Base-by-base conservation (phyloP, 257 asterid genomes). In the Asclepias syriaca region DNA sequence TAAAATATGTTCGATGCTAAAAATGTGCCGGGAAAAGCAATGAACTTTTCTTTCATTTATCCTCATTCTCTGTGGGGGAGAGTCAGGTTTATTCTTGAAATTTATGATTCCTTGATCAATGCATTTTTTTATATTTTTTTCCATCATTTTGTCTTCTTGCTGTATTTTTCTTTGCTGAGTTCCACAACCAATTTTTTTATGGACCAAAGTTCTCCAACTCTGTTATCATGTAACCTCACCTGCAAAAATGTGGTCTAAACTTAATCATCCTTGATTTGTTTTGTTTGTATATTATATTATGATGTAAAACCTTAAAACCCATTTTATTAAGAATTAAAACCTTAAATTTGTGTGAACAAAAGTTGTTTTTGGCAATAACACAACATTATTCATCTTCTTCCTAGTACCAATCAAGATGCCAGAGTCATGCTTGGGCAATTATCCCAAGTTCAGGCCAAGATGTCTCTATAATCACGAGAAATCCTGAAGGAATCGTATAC, bases 401-500 rank as follows among this genome's bases (percentile, higher is more conserved):
- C 24, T 59, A 43, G 48, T 43, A 43, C 40, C 24, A 61, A 45
- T 85, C 85, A 90, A 65, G 83, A 66, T 24, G 96, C 95, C 24
- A 90, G 73, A 46, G 90, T 87, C 66, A 57, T 83, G 43, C 88
- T 80, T 5, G 96, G 86, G 87, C 98, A 88, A 80, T 92, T 88
- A 84, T 88, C 96, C 3, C 82, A 70, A 5, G 85, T 80, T 81
- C 97, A 93, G 48, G 88, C 96, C 89, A 90, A 86, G 66, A 90
- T 88, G 69, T 93, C 97, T 78, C 91, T 84, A 18, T 92, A 92
- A 76, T 88, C 98, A 58, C 97, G 75, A 13, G 87, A 82, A 59
- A 92, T 88, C 74, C 82, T 87, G 69, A 92, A 92, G n/a, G 93
- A 88, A 70, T 90, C 98, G n/a, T 87, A 85, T 22, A 87, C 97